These are phyloP conservation scores for Phaeosphaeria sp. DNA, from an alignment of 2,329 filamentous ascomycete species.

Conservation along the genomic window DNA sequence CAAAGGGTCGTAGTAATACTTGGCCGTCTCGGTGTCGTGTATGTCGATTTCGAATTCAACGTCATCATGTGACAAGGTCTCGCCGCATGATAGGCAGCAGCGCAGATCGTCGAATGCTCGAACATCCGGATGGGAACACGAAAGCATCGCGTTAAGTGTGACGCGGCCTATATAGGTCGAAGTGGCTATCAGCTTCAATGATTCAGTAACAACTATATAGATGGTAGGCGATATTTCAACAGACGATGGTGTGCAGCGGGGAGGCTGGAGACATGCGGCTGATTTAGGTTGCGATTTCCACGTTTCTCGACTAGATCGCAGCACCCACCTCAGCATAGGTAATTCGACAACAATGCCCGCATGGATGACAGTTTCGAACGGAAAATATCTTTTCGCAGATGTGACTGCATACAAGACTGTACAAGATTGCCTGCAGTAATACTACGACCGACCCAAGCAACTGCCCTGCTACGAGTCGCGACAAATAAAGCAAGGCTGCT, in stretches of 20 bases:
- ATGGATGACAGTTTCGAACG: neutral
- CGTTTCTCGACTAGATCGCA: neutral
- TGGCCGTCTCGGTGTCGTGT: neutral
- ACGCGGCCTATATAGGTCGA: neutral
- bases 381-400: too few relatives aligned
- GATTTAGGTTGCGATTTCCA: neutral
- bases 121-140: constrained; percentile 18
- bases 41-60: neutral
- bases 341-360: neutral
- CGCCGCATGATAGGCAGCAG: constrained; percentile 20
- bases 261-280: neutral
- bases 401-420: too few relatives aligned
- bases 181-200: neutral
- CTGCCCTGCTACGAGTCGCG: too few relatives aligned
- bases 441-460: too few relatives aligned
- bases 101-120: constrained; percentile 17
- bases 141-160: neutral
- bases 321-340: neutral
- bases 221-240: neutral
- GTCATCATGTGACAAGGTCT: constrained; percentile 10
- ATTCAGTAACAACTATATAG: neutral
- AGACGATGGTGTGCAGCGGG: neutral
- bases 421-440: too few relatives aligned
- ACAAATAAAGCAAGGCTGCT: too few relatives aligned
- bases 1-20: constrained; percentile 12